Base-by-base conservation (phyloP, 202 grass and related monocot genomes). In the Digitaria exilis region DNA sequence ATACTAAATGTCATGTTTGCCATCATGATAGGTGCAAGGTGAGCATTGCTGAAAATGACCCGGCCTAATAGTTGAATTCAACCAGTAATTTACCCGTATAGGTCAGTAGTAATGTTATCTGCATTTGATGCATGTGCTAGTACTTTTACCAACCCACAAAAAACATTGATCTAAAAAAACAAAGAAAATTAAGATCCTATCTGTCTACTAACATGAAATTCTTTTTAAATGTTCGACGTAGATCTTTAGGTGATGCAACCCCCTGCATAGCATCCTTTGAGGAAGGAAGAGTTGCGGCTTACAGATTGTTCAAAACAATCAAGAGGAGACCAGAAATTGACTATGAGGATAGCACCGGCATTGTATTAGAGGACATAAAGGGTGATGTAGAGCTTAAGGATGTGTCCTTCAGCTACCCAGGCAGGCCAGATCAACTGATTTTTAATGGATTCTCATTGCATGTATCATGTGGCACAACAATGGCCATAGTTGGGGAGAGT, bases 331-430 rank as follows among this genome's bases (percentile, higher is more conserved):
- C 94, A 59, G 91, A 85, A 30, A 97, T 97, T 43, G 83, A 92
- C 55, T 76, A 86, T 11, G 85, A 90, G 28, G 83, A 92, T 43
- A 76, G 48, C 41, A 89, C 37, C 6, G 89, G 91, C 39, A 43
- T 90, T 69, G 64, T 80, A 52, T 85, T 97, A 82, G 87, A 97
- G 79, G 85, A 92, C 51, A 86, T 97, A 21, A 85, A 73, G 25
- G 91, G 94, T 59, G 80, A 97, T 37, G 43, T 97, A 46, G 94
- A 97, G 70, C 80, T 97, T 31, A 94, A 79, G 80, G 91, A 94
- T 87, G 89, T 97, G 24, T 84, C 48, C 73, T 97, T 97, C 82
- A 97, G 89, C 82, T 97, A 94, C 82, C 94, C 94, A 76, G 45
- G 82, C 24, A 90, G 94, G 73, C 89, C 91, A 25, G 87, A 97